phyloP scores from a whole-genome alignment of 1,139 yeast species.

The Yamadazyma dushanensis region DNA sequence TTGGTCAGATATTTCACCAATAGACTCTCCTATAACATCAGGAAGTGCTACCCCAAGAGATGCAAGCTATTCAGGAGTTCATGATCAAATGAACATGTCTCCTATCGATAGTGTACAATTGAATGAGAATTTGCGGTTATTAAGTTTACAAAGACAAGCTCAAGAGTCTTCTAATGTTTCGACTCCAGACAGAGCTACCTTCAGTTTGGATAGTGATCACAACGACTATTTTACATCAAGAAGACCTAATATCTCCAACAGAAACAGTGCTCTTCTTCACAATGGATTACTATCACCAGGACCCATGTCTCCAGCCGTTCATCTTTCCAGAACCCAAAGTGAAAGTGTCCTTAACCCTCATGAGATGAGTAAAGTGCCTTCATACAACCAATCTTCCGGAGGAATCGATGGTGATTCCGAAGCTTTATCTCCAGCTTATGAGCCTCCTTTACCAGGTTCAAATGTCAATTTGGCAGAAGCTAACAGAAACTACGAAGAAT shows the following conservation, averaged over 20 bases:
- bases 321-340: slow-evolving; percentile 62
- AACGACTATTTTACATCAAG: slow-evolving; percentile 14
- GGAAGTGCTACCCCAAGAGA: slow-evolving; percentile 53
- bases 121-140: slow-evolving; percentile 53
- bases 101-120: slow-evolving; percentile 45
- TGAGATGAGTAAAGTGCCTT: slow-evolving; percentile 68
- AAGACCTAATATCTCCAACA: slow-evolving; percentile 11
- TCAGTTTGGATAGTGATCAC: slow-evolving; percentile 43
- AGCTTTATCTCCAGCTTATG: slow-evolving; percentile 64
- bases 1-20: slow-evolving; percentile 68
- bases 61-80: slow-evolving; percentile 23
- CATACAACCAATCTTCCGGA: slow-evolving; percentile 74
- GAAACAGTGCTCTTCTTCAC: slow-evolving; percentile 13
- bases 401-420: slow-evolving; percentile 38
- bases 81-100: slow-evolving; percentile 36
- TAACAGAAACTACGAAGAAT: slow-evolving; percentile 23
- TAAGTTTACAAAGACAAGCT: slow-evolving; percentile 51
- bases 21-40: slow-evolving; percentile 55
- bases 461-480: slow-evolving; percentile 32
- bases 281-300: slow-evolving; percentile 34
- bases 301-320: slow-evolving; percentile 50
- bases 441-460: slow-evolving; percentile 53
- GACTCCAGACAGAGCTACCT: slow-evolving; percentile 34
- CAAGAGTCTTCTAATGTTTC: slow-evolving; percentile 22
- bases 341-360: slow-evolving; percentile 19